A percentile compares a stretch with the other conserved stretches of the same genome.
Evolutionary conservation across 257 asterid species (phyloP).

Genomic region (Nicotiana undulata): DNA sequence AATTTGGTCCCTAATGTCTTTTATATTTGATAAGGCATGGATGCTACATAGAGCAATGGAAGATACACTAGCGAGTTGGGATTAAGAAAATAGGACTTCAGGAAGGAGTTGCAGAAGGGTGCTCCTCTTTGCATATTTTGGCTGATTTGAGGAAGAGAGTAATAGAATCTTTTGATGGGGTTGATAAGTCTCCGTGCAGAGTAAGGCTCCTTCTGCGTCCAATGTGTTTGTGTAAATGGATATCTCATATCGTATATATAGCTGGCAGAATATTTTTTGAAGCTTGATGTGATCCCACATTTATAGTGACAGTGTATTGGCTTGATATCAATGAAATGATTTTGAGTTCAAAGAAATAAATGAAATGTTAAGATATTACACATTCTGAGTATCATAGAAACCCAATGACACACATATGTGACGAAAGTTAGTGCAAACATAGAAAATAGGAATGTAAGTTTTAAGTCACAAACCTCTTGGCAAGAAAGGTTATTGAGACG

Average conservation of each 20-base stretch:
- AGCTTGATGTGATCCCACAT: neutral
- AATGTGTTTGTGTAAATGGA: neutral
- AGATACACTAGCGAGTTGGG: neutral
- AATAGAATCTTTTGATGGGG: neutral
- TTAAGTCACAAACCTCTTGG: slow-evolving; percentile 61
- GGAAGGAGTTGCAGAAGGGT: neutral
- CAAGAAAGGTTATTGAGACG: slow-evolving; percentile 62
- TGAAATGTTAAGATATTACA: neutral
- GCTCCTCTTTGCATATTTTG: neutral
- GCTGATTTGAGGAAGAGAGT: too few species aligned
- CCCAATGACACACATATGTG: neutral
- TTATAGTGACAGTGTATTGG: neutral
- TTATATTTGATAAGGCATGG: too few species aligned
- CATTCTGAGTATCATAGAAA: neutral
- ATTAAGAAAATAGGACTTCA: neutral
- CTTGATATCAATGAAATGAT: neutral
- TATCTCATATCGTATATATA: neutral
- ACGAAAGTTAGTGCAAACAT: neutral
- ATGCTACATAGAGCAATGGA: too few species aligned
- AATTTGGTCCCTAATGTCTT: too few species aligned
- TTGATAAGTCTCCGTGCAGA: neutral
- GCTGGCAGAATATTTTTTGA: neutral
- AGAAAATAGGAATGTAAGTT: slow-evolving; percentile 10
- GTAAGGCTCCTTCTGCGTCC: neutral
- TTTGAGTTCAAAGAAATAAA: neutral